phyloP scores from a whole-genome alignment of 2,329 filamentous ascomycete genomes.

The Verticillium tricorpus region DNA sequence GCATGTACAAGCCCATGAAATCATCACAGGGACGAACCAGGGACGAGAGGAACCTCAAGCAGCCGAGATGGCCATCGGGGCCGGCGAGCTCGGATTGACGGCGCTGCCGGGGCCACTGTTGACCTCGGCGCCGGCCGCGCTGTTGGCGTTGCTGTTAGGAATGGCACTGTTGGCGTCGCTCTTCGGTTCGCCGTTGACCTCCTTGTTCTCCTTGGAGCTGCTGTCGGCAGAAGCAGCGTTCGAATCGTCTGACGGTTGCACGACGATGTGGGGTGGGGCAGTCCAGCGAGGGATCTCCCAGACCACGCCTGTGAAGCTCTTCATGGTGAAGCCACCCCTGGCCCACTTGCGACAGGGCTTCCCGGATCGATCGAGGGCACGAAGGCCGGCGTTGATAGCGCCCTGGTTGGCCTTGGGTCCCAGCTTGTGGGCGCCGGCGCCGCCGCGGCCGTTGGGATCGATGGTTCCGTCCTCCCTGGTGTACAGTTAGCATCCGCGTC shows the following conservation, averaged over 20 bases:
- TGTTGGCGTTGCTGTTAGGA: constrained; percentile 7
- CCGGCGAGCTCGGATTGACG: constrained; percentile 47
- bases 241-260: constrained; percentile 43
- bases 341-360: constrained; percentile 91
- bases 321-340: constrained; percentile 75
- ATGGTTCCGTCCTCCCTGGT: constrained; percentile 58
- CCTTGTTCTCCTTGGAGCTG: constrained; percentile 60
- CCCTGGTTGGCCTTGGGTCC: constrained; percentile 96
- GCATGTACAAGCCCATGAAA: constrained; percentile 3
- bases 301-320: constrained; percentile 83
- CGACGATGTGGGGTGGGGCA: constrained; percentile 57
- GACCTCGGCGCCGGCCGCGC: constrained; percentile 46
- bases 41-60: constrained; percentile 17
- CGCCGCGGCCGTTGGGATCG: constrained; percentile 47
- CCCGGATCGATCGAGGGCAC: constrained; percentile 87
- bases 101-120: constrained; percentile 41
- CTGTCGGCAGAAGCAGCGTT: constrained; percentile 41
- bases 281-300: constrained; percentile 85
- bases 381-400: constrained; percentile 93
- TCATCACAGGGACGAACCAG: neutral
- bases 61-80: constrained; percentile 41
- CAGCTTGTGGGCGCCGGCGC: constrained; percentile 68
- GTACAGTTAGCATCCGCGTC: constrained; percentile 20
- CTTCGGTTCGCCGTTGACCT: constrained; percentile 45
- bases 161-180: constrained; percentile 41